Evolutionary conservation across 371 early-diverging fungal genomes (phyloP).

Genomic region (Apophysomyces elegans): DNA sequence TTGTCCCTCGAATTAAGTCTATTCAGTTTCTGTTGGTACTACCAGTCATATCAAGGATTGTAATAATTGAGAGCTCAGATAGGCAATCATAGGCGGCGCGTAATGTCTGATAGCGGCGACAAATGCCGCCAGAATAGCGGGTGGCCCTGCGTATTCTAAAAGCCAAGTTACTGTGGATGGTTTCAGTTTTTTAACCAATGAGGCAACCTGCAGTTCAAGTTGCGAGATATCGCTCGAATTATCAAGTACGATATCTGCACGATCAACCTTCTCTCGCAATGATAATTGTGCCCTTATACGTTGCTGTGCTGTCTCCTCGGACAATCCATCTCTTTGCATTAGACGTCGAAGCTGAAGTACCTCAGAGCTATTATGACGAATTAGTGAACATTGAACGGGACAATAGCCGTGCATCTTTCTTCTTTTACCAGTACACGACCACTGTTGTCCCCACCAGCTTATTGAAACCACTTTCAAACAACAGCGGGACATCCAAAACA

Average conservation of each 20-base stretch:
- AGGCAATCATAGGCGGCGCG: constrained; percentile 33
- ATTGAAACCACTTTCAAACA: constrained; percentile 85
- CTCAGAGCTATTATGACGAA: constrained; percentile 59
- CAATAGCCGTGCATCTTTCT: neutral
- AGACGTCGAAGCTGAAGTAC: constrained; percentile 77
- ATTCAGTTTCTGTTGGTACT: no score
- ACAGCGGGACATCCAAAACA: constrained; percentile 91
- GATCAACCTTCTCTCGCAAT: constrained; percentile 71
- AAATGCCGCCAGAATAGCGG: constrained; percentile 24
- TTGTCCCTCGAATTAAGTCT: no score
- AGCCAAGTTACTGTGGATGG: constrained; percentile 52
- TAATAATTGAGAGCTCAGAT: neutral
- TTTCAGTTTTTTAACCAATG: constrained; percentile 45
- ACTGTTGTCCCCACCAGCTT: constrained; percentile 69
- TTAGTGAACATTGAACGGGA: neutral
- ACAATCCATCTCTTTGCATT: constrained; percentile 70
- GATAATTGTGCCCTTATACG: constrained; percentile 87
- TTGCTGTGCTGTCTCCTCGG: constrained; percentile 66
- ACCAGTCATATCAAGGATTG: neutral
- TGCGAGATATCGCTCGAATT: constrained; percentile 75
- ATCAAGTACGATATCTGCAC: constrained; percentile 84
- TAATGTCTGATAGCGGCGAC: constrained; percentile 18
- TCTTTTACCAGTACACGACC: constrained; percentile 80
- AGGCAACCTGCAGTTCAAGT: constrained; percentile 63
- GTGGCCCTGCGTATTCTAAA: constrained; percentile 46